Base-by-base conservation (phyloP, 2,329 filamentous ascomycete genomes). In the Paramyrothecium sp. region DNA sequence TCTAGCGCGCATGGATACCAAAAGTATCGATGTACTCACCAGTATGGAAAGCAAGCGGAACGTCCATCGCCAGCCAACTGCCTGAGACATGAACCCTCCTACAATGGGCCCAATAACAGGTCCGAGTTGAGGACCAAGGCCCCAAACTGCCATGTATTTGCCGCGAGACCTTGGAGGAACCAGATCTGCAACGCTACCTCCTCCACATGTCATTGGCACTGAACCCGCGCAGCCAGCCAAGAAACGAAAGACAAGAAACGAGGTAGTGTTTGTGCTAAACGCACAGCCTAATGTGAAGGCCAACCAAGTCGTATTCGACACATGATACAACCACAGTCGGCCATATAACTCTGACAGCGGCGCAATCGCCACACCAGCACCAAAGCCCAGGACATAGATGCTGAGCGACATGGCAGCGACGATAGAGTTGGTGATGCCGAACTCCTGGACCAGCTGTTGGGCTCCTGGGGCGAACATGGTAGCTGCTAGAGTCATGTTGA, bases 11-110 rank as follows among this genome's bases (percentile, higher is more conserved):
- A 38, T 16, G 33, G 33, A 38, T 38, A 71, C 56, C 2, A 74
- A 58, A 1, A 66, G 12, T 1, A 60, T 13, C 0, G 62, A 30
- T 53, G 86, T 69, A 16, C 80, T 86, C 3, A 38, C 79, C 16
- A 93, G 69, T 63, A 96, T 92, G 11, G 92, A 76, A 65, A 92
- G 90, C 61, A 94, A 82, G 86, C 89, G 92, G 73, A 92, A 92
- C 0, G 93, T 77, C 89, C 90, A 94, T 62, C 89, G 77, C 90
- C 90, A 93, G 19, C 88, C 87, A 0, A 77, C 74, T 1, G 81
- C 82, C 64, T 91, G 86, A 13, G 81, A 80, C 1, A 93, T 75
- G 66, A 87, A 95, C 10, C 90, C 91, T 61, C 91, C 91, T 10
- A 87, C 82, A 1, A 95, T 78, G 8, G 88, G 88, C 90, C 90